These are phyloP conservation scores for Kuraishia hungarica DNA, from an alignment of 805 yeast genomes.

Conservation along the genomic window DNA sequence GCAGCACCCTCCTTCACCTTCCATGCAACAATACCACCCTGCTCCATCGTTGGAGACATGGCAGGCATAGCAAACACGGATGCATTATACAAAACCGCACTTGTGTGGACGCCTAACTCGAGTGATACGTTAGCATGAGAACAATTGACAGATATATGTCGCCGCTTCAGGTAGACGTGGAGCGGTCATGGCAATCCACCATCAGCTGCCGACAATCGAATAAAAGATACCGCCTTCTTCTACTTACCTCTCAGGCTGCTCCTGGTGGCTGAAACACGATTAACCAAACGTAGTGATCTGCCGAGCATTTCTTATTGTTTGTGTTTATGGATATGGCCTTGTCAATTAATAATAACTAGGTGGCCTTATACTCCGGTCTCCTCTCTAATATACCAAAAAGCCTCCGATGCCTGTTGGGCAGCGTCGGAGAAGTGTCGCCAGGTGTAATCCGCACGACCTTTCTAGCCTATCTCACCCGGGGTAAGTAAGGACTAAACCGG, in stretches of 20 bases:
- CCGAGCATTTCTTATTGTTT: constrained; percentile 2
- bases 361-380: background rate
- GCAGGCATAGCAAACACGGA: constrained; percentile 85
- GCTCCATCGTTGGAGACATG: constrained; percentile 98
- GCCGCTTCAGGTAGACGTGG: too few species aligned
- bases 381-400: background rate
- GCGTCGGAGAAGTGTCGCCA: background rate
- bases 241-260: background rate
- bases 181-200: too few species aligned
- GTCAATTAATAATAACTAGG: background rate
- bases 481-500: background rate
- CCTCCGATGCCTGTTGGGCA: constrained; percentile 1
- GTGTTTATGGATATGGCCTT: background rate
- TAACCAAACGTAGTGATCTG: background rate
- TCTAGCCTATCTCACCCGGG: background rate
- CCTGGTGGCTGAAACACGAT: background rate
- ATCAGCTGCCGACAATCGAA: background rate
- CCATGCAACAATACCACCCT: constrained; percentile 91
- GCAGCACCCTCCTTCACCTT: constrained; percentile 68
- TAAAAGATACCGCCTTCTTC: background rate
- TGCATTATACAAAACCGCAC: constrained; percentile 24
- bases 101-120: constrained; percentile 21
- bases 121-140: background rate
- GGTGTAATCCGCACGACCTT: background rate
- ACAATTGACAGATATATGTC: too few species aligned